Evolutionary conservation across 805 yeast genomes (phyloP), one percentile per base, ranked within the genome.

Genomic region (Suhomyces canberraensis): DNA sequence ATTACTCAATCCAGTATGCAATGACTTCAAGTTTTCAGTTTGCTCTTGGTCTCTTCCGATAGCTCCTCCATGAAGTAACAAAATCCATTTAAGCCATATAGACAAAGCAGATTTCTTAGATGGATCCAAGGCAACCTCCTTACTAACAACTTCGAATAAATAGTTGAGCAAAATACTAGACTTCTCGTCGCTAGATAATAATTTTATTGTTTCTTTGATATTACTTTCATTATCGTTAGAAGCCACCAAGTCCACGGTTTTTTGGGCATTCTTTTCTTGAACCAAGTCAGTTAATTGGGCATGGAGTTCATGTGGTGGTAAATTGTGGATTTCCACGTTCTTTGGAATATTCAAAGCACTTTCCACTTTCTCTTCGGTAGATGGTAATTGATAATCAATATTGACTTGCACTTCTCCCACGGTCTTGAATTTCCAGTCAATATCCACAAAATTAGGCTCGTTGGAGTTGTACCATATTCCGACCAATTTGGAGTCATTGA

Each of bases 61-160:
- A 45, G 81, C 75, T 1, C 86, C 76, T 17, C 90, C 87, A 51
- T 83, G 84, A 11, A 75, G 61, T 18, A 89, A 70, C 41, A 90
- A 63, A 13, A 86, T 48, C 88, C 93, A 87, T 57, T 85, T 84
- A 35, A 90, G 67, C 96, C 97, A 91, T 4, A 76, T 50, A 31
- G 70, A 61, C 31, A 63, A 48, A 11, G 58, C 39, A 13, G 52
- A 39, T 22, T 48, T 52, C 29, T 47, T 48, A 5, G 65, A 46
- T 14, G 67, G 60, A 33, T 56, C 58, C 3, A 32, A 31, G 2
- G 64, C 49, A 4, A 67, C 61, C 20, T 50, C 55, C 3, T 43
- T 29, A 31, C 61, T 47, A 25, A 69, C 45, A 9, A 57, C 40
- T 9, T 39, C 48, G 37, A 66, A 65, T 27, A 69, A 48, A 18